phyloP scores from a whole-genome alignment of 2,329 filamentous ascomycete genomes.

The Pyrenophora seminiperda region DNA sequence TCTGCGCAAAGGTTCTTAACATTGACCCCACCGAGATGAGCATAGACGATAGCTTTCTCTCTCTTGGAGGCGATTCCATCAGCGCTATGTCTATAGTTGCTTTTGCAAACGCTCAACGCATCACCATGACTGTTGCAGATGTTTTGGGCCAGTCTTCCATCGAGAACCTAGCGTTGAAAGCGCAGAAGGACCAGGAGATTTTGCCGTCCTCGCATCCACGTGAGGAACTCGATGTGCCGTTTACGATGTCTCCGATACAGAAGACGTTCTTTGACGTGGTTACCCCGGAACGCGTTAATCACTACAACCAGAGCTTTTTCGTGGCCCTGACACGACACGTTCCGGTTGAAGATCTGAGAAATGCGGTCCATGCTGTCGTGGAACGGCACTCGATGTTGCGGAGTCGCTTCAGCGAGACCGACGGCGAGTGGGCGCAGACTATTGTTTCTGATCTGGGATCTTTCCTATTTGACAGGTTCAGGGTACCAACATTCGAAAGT shows the following conservation, averaged over 20 bases:
- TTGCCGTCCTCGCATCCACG: too few relatives aligned
- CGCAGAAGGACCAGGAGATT: neutral
- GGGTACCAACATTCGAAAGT: too few relatives aligned
- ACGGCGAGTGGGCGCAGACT: neutral
- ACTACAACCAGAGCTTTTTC: slow-evolving; percentile 24
- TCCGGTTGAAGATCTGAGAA: neutral
- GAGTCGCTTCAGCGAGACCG: neutral
- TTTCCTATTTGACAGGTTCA: neutral
- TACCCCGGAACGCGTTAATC: neutral
- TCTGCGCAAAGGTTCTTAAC: slow-evolving; percentile 6
- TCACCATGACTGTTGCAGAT: too few relatives aligned
- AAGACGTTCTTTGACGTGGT: slow-evolving; percentile 13
- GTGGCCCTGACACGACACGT: too few relatives aligned
- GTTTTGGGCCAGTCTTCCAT: neutral
- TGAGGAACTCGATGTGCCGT: too few relatives aligned
- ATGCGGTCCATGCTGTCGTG: neutral
- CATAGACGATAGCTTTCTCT: slow-evolving; percentile 12
- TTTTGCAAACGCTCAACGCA: too few relatives aligned
- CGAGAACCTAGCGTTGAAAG: neutral
- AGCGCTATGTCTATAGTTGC: too few relatives aligned
- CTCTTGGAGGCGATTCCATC: slow-evolving; percentile 15
- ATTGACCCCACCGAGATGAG: slow-evolving; percentile 3
- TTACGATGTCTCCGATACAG: slow-evolving; percentile 11
- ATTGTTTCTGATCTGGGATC: neutral
- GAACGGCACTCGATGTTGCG: neutral